phyloP scores from a whole-genome alignment of 139 green algal genomes.

The Chlamydomonas eustigma region DNA sequence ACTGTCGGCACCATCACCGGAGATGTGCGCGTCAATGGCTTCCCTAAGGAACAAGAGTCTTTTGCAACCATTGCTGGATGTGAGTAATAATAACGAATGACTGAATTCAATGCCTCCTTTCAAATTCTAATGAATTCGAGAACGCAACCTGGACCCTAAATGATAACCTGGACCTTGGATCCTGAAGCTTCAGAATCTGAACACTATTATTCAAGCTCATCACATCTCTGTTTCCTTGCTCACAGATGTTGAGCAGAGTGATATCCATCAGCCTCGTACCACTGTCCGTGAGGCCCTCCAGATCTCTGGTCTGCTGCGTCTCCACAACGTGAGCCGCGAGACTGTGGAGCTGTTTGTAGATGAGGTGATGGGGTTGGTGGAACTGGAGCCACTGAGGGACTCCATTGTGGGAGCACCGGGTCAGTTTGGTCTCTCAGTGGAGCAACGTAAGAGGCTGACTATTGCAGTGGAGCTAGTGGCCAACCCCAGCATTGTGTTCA shows the following conservation, averaged over 20 bases:
- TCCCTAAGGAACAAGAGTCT: slow-evolving; percentile 57
- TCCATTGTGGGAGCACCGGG: slow-evolving; percentile 21
- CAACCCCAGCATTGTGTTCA: slow-evolving; percentile 60
- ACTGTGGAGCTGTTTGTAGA: slow-evolving; percentile 1
- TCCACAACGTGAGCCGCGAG: neutral
- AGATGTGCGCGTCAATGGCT: slow-evolving; percentile 46
- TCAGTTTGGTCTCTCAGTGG: slow-evolving; percentile 53
- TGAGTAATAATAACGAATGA: neutral
- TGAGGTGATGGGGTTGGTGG: slow-evolving; percentile 5
- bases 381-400: neutral
- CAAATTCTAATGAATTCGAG: too few relatives aligned
- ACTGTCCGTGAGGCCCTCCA: slow-evolving; percentile 62
- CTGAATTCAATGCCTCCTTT: too few relatives aligned
- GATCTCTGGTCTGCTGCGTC: slow-evolving; percentile 53
- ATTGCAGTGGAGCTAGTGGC: slow-evolving; percentile 91
- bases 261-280: slow-evolving; percentile 46
- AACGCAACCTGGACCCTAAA: too few relatives aligned
- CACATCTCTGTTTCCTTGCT: neutral
- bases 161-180: too few relatives aligned
- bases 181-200: too few relatives aligned
- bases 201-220: too few relatives aligned
- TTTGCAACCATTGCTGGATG: slow-evolving; percentile 43
- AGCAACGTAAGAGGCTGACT: slow-evolving; percentile 89
- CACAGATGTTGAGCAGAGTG: slow-evolving; percentile 6
- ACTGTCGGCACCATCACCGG: slow-evolving; percentile 60